Evolutionary conservation across 1,284 basidiomycete genomes (phyloP), one percentile per base, ranked within the genome.

Genomic region (Heimioporus punctisporus): DNA sequence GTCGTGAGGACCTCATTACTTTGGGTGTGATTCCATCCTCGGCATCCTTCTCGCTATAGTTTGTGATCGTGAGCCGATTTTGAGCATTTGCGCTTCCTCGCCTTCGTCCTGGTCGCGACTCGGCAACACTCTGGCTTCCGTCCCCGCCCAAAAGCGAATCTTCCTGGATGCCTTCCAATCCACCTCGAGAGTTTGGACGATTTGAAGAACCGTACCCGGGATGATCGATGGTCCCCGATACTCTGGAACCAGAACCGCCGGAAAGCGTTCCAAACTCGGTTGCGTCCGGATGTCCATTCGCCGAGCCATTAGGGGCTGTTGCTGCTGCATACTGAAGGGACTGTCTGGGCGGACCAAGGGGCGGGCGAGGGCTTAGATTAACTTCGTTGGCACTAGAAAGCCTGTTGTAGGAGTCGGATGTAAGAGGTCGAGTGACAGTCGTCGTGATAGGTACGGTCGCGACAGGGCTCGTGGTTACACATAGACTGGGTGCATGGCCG

Each of bases 401-500:
- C 19, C 48, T 51, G 24, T 46, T 50, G 39, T 65, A 55, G 25
- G 68, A 58, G 2, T 71, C 67, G 34, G 50, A 51, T 9, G 66
- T 64, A 40, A 25, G 47, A 37, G 66, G 63, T 31, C 64, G 68
- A 23, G 55, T 50, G 37, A 50, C 41, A 5, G 59, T 49, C 15
- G 67, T 60, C 14, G 55, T 70, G n/a, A 63, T 61, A 41, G 61
- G 71, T 23, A 68, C 61, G 34, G 66, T 66, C 31, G 64, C 59
- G 10, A 61, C 68, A 1, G 60, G 63, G 45, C 61, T 62, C 24
- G 67, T 51, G 17, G 54, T 56, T 14, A 80, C 66, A 26, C 85
- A 88, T 43, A 92, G 75, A 60, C 80, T 84, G 2, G 86, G 84
- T 1, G 87, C 82, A 28, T 77, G 74, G 4, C 90, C 90, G 57